Percentiles rank a stretch among this genome's conserved stretches.
These are phyloP conservation scores for Pseudocercospora pini-densiflorae DNA, from an alignment of 2,329 filamentous ascomycete species.

Conservation along the genomic window DNA sequence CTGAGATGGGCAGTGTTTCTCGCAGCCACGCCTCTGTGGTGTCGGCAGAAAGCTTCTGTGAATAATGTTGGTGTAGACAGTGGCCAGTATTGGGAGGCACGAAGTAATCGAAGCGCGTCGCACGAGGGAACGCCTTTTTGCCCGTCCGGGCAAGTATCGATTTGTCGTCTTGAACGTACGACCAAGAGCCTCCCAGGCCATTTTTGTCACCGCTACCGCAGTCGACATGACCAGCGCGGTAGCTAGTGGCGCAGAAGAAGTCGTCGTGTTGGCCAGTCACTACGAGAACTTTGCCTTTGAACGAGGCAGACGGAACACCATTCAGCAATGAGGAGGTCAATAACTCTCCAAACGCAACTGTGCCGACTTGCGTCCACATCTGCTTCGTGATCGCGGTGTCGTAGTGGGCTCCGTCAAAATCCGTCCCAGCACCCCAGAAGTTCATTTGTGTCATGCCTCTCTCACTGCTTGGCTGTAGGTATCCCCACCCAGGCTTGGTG, in stretches of 20 bases:
- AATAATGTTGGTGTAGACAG: conserved; percentile 6
- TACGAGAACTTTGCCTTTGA: conserved; percentile 9
- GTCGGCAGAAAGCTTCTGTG: neutral
- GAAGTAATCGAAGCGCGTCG: conserved; percentile 10
- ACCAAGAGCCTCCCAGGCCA: neutral
- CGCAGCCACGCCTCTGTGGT: conserved; percentile 5
- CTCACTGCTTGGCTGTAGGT: neutral
- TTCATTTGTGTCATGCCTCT: neutral
- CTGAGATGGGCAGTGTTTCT: neutral
- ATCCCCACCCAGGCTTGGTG: neutral
- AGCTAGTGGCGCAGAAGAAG: conserved; percentile 13
- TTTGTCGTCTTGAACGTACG: neutral
- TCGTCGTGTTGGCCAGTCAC: conserved; percentile 13
- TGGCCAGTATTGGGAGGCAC: conserved; percentile 12
- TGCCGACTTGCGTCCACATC: neutral
- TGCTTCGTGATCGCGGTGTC: neutral
- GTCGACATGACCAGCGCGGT: conserved; percentile 5
- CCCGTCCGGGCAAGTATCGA: conserved; percentile 1
- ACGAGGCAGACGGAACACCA: conserved; percentile 4
- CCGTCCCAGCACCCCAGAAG: conserved; percentile 2
- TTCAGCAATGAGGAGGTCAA: neutral
- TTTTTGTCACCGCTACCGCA: conserved; percentile 1
- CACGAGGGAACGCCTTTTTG: conserved; percentile 8
- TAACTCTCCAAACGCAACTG: neutral
- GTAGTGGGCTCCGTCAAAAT: neutral